Base-by-base conservation (phyloP, 2,329 filamentous ascomycete species). In the Aspergillus alliaceus region DNA sequence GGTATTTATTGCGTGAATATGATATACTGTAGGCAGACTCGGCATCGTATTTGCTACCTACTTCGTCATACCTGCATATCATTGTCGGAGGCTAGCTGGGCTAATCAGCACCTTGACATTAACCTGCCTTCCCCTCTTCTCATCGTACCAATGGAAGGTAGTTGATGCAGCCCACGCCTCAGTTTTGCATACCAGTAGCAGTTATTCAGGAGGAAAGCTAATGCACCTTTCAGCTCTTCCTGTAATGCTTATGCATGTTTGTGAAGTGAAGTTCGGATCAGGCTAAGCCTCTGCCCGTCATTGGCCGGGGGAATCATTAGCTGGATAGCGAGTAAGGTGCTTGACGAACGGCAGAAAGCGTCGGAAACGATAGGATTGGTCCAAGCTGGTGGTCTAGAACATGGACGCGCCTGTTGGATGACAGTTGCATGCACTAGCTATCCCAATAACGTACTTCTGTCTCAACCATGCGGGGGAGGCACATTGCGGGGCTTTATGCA, bases 1-100 rank as follows among this genome's bases (percentile, higher is more conserved):
- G 1, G 6, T 9, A 9, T 18, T n/a, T n/a, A n/a, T n/a, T n/a
- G n/a, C n/a, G n/a, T n/a, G n/a, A n/a, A n/a, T n/a, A n/a, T n/a
- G n/a, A n/a, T n/a, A n/a, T n/a, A n/a, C n/a, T n/a, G n/a, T n/a
- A n/a, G n/a, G n/a, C n/a, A n/a, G n/a, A n/a, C n/a, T n/a, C n/a
- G n/a, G 7, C 34, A 0, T 35, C 34, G 18, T n/a, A 18, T 9
- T 0, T 9, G 9, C 1, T 7, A 14, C 1, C 15, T 35, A 4
- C 18, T 9, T 7, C 15, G 2, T 18, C 34, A 35, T n/a, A 18
- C 18, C 15, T 12, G 15, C 34, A 35, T 35, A 35, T 35, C 34
- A 18, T 35, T n/a, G n/a, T n/a, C n/a, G n/a, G 15, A 18, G 15
- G 37, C 37, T 40, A 22, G 37, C 37, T 44, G 22, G 18, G 39